phyloP scores from a whole-genome alignment of 441 rosid species.

The Iberis amara region DNA sequence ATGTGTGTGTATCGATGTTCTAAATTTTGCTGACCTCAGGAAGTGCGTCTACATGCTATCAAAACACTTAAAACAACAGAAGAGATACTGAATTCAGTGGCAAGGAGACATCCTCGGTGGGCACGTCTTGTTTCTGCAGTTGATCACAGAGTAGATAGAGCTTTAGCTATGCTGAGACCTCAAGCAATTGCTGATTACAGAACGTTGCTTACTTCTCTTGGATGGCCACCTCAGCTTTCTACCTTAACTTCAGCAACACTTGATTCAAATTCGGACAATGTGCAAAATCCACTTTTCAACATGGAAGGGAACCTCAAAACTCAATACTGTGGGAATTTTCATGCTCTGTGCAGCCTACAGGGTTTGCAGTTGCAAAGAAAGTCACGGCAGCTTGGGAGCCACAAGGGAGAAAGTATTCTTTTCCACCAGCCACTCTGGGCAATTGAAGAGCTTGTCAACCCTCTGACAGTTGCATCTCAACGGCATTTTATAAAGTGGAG shows the following conservation, averaged over 20 bases:
- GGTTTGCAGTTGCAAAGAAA: conserved; percentile 77
- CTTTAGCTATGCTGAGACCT: conserved; percentile 66
- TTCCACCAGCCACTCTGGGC: conserved; percentile 89
- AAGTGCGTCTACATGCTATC: conserved; percentile 50
- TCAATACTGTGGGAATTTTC: conserved; percentile 72
- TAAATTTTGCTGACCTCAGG: conserved; percentile 39
- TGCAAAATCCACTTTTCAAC: conserved; percentile 63
- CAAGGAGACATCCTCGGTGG: conserved; percentile 71
- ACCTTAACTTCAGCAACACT: conserved; percentile 43
- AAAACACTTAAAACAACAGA: conserved; percentile 53
- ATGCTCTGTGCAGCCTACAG: conserved; percentile 67
- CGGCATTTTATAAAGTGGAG: conserved; percentile 70
- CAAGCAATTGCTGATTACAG: conserved; percentile 87
- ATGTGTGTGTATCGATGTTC: neutral
- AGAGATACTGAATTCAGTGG: conserved; percentile 52
- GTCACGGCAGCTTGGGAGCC: conserved; percentile 73
- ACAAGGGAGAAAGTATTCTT: conserved; percentile 50
- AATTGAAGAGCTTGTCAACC: conserved; percentile 86
- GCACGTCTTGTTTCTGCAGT: conserved; percentile 64
- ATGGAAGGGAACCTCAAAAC: conserved; percentile 71
- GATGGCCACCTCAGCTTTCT: conserved; percentile 90
- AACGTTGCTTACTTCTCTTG: conserved; percentile 68
- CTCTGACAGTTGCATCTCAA: conserved; percentile 66
- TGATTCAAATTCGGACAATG: conserved; percentile 46
- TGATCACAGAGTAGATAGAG: conserved; percentile 88